phyloP scores from a whole-genome alignment of 2,329 filamentous ascomycete species.

The Aaosphaeria arxii region DNA sequence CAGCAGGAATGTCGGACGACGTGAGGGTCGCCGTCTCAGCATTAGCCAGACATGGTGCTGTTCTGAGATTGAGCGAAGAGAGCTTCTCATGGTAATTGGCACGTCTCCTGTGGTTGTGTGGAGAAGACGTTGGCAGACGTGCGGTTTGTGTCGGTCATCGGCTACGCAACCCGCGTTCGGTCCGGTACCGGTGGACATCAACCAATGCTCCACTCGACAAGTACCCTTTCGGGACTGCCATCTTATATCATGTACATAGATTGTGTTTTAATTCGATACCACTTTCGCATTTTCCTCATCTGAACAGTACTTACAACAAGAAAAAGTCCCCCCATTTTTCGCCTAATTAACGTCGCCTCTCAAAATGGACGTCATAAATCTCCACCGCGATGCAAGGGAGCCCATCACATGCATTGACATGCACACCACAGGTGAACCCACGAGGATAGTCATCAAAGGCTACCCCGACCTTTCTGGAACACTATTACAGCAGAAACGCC shows the following conservation, averaged over 20 bases:
- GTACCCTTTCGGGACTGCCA: too few species aligned
- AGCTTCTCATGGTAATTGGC: neutral
- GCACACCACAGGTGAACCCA: constrained; percentile 52
- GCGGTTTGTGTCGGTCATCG: too few species aligned
- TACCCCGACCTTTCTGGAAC: constrained; percentile 40
- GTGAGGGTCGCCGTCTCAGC: constrained; percentile 30
- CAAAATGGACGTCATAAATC: too few species aligned
- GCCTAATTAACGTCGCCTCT: too few species aligned
- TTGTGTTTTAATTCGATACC: neutral
- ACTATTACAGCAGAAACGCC: constrained; percentile 40
- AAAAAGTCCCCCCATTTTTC: too few species aligned
- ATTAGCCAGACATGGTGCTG: neutral
- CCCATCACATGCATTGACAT: constrained; percentile 13
- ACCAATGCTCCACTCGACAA: too few species aligned
- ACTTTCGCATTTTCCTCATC: neutral
- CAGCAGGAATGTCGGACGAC: constrained; percentile 41
- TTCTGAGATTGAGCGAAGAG: neutral
- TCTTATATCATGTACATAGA: too few species aligned
- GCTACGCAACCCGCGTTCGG: too few species aligned
- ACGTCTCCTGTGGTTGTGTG: too few species aligned
- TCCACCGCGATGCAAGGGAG: too few species aligned
- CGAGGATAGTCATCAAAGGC: constrained; percentile 45
- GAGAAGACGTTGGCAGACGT: too few species aligned
- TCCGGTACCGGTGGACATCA: too few species aligned
- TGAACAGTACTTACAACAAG: neutral